Evolutionary conservation across 2,329 filamentous ascomycete species (phyloP).

Genomic region (Pseudogymnoascus sp.): DNA sequence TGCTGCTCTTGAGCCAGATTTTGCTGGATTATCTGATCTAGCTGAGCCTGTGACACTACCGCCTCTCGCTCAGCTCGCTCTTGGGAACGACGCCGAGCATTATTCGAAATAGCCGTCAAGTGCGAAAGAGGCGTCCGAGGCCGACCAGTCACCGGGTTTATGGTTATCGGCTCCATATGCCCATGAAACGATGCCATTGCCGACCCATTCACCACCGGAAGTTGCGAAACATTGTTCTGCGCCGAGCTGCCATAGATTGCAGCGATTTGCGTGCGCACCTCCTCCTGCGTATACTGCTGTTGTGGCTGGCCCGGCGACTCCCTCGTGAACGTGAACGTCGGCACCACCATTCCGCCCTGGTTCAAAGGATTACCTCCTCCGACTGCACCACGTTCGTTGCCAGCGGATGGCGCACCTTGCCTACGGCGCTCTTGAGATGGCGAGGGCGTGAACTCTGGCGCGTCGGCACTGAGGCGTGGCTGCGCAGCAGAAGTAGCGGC

Average conservation of each 20-base stretch:
- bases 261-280: not conserved
- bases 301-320: constrained; percentile 1
- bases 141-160: not conserved
- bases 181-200: constrained; percentile 1
- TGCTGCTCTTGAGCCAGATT: not conserved
- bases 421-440: not conserved
- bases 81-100: constrained; percentile 10
- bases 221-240: not conserved
- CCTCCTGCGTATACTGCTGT: constrained; percentile 1
- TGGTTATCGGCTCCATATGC: constrained; percentile 6
- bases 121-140: constrained; percentile 5
- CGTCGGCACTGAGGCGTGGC: constrained; percentile 2
- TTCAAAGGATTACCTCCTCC: not conserved
- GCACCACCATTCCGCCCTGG: not conserved
- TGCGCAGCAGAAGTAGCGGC: not conserved
- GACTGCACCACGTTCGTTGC: not conserved
- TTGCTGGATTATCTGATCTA: not conserved
- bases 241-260: not conserved
- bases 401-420: not conserved
- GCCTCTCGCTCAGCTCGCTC: constrained; percentile 7
- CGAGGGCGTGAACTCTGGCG: not conserved
- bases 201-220: constrained; percentile 6
- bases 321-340: not conserved
- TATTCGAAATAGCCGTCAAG: not conserved
- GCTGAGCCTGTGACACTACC: not conserved